Evolutionary conservation across 768 basidiomycete genomes (phyloP).

Genomic region (Hysterangium stoloniferum): DNA sequence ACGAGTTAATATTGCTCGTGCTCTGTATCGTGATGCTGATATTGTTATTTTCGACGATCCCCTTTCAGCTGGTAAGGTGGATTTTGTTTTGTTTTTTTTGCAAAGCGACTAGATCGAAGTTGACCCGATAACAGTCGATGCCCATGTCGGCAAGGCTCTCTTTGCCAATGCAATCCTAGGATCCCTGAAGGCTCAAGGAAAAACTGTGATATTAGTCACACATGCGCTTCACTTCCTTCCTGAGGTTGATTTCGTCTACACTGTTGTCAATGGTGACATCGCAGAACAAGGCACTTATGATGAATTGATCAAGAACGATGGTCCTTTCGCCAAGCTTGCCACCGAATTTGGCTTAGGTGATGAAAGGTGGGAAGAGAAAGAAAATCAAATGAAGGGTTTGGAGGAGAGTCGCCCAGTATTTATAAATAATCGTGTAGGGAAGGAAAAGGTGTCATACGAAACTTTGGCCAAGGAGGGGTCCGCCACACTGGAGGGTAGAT

Average conservation of each 20-base stretch:
- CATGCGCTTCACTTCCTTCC: conserved; percentile 49
- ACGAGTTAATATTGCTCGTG: conserved; percentile 64
- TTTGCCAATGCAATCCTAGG: conserved; percentile 57
- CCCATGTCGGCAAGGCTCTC: conserved; percentile 64
- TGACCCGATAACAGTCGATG: conserved; percentile 44
- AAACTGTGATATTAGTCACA: conserved; percentile 48
- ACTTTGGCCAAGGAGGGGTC: conserved; percentile 35
- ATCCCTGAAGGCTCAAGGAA: conserved; percentile 34
- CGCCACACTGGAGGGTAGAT: conserved; percentile 56
- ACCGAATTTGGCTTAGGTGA: conserved; percentile 51
- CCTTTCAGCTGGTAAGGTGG: conserved; percentile 45
- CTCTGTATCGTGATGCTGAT: conserved; percentile 58
- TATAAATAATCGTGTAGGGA: conserved; percentile 34
- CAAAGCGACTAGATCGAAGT: neutral
- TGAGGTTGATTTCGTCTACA: conserved; percentile 44
- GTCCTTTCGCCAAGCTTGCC: conserved; percentile 50
- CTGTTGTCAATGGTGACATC: conserved; percentile 35
- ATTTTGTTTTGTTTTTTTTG: neutral
- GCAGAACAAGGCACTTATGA: conserved; percentile 45
- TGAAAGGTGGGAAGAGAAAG: conserved; percentile 25
- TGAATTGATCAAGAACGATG: conserved; percentile 40
- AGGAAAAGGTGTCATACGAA: conserved; percentile 19
- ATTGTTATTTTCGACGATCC: conserved; percentile 58
- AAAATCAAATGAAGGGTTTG: conserved; percentile 18
- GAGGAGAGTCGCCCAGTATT: conserved; percentile 15